phyloP scores from a whole-genome alignment of 192 early-diverging fungal genomes.

The Pecoramyces ruminantium region DNA sequence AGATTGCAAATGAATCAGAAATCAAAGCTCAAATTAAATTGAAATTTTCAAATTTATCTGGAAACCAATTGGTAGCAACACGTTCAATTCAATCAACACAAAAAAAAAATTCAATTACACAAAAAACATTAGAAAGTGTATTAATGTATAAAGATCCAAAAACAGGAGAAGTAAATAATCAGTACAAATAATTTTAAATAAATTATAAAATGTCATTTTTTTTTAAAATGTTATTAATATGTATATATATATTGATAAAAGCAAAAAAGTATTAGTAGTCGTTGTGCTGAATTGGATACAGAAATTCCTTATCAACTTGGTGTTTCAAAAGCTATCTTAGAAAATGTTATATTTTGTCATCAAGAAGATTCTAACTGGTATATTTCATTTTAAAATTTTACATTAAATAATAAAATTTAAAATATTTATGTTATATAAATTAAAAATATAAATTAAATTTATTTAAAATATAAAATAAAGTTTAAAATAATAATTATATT shows the following conservation, averaged over 20 bases:
- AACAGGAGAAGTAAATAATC: conserved; percentile 29
- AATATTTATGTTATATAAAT: no score
- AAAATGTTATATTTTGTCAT: conserved; percentile 98
- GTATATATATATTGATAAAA: no score
- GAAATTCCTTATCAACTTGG: conserved; percentile 74
- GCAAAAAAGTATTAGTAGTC: conserved; percentile 49
- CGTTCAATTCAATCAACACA: conserved; percentile 63
- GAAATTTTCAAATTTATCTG: conserved; percentile 60
- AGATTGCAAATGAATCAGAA: conserved; percentile 54
- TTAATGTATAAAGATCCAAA: conserved; percentile 33
- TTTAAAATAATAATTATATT: no score
- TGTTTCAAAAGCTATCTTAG: conserved; percentile 76
- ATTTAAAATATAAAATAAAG: no score
- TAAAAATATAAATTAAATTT: no score
- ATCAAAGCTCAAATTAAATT: conserved; percentile 87
- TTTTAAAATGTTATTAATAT: no score
- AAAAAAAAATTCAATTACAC: conserved; percentile 29
- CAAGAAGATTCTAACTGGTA: conserved; percentile 94
- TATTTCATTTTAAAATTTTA: no score
- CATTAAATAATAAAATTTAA: no score
- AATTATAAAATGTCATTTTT: no score
- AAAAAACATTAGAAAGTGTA: conserved; percentile 68
- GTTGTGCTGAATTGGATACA: conserved; percentile 72
- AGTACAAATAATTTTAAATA: no score
- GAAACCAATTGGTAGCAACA: conserved; percentile 50